Base-by-base conservation (phyloP, 129 eudicot species). In the Artemisia argyi region DNA sequence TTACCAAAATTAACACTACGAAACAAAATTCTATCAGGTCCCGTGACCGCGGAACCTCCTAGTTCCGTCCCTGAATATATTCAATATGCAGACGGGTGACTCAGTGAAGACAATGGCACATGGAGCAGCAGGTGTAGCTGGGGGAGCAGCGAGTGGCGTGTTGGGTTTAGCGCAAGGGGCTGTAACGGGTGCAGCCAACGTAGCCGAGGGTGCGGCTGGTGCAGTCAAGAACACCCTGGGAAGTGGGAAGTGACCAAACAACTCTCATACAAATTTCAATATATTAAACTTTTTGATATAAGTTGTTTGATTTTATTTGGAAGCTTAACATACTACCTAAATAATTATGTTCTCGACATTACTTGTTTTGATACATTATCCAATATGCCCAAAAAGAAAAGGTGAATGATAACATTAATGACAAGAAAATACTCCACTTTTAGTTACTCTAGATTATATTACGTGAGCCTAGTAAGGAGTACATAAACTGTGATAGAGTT, bases 61-160 rank as follows among this genome's bases (percentile, higher is more conserved):
- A n/a, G n/a, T n/a, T n/a, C n/a, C n/a, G n/a, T n/a, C n/a, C n/a
- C n/a, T n/a, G n/a, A n/a, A n/a, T n/a, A n/a, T n/a, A n/a, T n/a
- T n/a, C n/a, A n/a, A n/a, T 14, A 49, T 65, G 80, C 56, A 92
- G 95, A 85, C 90, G 9, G 87, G 85, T 7, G 85, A 78, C 14
- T 88, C 87, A 18, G 86, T 85, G 79, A 87, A 81, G 85, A 83
- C 82, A 51, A 87, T 92, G 89, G 87, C 96, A 2, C 89, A 85
- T 3, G 98, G 96, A 66, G 96, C 94, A 17, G 94, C 91, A 1
- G 87, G 85, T 47, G 68, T 82, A 30, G 85, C 88, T 4, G 80
- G 81, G 13, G 96, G 92, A 20, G 96, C 96, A 16, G 86, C 86
- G 3, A 83, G 71, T 50, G 88, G 91, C 8, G 88, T 81, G 11